Conservation (phyloP, 345 rosid genomes). For the Eucalyptus curtisii region DNA sequence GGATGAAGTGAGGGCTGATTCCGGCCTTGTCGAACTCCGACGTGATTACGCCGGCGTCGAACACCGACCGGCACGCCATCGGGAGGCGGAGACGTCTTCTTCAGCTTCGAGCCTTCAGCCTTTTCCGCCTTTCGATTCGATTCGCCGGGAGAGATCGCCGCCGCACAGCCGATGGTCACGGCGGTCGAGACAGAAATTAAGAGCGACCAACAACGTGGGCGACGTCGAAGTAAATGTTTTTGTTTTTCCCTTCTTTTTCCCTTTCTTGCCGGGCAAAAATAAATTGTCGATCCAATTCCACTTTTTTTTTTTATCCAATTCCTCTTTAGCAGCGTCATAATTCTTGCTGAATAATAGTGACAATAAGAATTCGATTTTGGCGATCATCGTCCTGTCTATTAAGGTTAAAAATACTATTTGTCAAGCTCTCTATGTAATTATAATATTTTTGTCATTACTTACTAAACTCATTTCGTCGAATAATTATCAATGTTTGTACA, state of each 20-base stretch:
- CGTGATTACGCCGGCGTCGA: slow-evolving; percentile 49
- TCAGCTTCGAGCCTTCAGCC: not conserved
- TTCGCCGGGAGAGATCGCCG: not conserved
- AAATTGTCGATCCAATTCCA: not conserved
- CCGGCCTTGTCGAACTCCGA: slow-evolving; percentile 49
- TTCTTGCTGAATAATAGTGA: not conserved
- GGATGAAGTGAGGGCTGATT: slow-evolving; percentile 43
- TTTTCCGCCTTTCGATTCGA: not conserved
- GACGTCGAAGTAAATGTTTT: not conserved
- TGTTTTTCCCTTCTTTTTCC: not conserved
- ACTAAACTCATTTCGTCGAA: accelerated
- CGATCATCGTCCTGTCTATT: not conserved
- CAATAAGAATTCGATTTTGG: not conserved
- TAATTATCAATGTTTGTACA: not conserved
- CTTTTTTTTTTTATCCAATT: too few species aligned
- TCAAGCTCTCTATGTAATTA: not conserved
- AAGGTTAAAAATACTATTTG: too few species aligned
- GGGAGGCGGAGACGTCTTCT: not conserved
- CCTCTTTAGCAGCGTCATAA: not conserved
- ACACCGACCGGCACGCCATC: slow-evolving; percentile 39
- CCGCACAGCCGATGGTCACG: not conserved
- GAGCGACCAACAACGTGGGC: not conserved
- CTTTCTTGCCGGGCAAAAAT: not conserved
- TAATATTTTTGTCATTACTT: not conserved
- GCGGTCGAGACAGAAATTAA: not conserved